Base-by-base conservation (phyloP, 495 filamentous ascomycete genomes). In the Aspergillus hancockii region DNA sequence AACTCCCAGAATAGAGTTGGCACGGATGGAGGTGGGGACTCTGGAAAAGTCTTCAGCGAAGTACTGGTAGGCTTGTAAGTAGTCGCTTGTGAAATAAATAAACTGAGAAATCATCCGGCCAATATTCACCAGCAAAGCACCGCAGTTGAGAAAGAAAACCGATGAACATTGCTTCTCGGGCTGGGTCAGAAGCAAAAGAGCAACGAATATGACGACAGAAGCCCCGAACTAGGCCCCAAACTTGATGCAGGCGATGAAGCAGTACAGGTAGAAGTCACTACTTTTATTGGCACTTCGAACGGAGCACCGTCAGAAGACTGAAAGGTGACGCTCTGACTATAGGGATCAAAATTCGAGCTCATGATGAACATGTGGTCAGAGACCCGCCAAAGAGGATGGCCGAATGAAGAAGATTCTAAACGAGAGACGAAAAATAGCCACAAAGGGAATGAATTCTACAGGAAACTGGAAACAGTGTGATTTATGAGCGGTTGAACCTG, bases 221-320 rank as follows among this genome's bases (percentile, higher is more conserved):
- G 89, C 88, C 31, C 92, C 92, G 53, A 92, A 78, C 68, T 95
- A 90, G 30, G 77, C 68, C 46, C 82, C 86, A 65, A 86, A 92
- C 70, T 86, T 88, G 83, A 92, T 86, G 70, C 79, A 77, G 45
- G 81, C 71, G 18, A 79, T 75, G 49, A 84, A 65, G 62, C 78
- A 77, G 68, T 85, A 83, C 55, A 64, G 60, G 62, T 80, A 69
- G 55, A 81, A 74, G 8, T 55, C 46, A 59, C 52, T 4, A 75
- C 70, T 12, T 60, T 49, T 23, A 90, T 64, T 52, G 75, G 55
- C 34, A 89, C 66, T 8, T 75, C 69, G 67, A 90, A 71, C 0
- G 71, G 67, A 4, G 71, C 77, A n/a, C 84, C 85, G 70, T 87
- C 75, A 0, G 70, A 64, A 19, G 63, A 57, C 53, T 75, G 71